phyloP scores from a whole-genome alignment of 805 yeast species.

The Saccharomycopsis oosterbeekiorum region DNA sequence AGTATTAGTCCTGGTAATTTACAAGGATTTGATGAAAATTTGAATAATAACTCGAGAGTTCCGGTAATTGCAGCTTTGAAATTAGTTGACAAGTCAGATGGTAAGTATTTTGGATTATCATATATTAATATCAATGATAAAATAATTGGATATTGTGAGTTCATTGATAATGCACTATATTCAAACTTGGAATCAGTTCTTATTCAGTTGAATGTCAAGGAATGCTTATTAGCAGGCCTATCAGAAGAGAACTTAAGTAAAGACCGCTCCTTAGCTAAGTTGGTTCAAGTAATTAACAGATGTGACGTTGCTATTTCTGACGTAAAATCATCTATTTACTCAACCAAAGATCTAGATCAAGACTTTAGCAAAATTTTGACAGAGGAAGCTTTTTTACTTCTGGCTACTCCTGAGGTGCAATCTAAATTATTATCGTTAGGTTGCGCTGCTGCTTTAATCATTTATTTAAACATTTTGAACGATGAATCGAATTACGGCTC shows the following conservation, averaged over 20 bases:
- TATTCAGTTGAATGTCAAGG: constrained; percentile 85
- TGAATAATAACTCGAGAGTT: constrained; percentile 4
- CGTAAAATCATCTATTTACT: constrained; percentile 47
- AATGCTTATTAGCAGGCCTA: constrained; percentile 52
- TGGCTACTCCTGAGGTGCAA: constrained; percentile 47
- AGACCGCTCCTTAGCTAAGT: constrained; percentile 52
- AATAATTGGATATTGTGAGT: constrained; percentile 63
- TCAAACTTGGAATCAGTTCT: constrained; percentile 79
- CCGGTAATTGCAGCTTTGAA: constrained; percentile 27
- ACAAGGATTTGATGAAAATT: constrained; percentile 57
- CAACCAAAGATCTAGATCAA: constrained; percentile 59
- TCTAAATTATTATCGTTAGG: constrained; percentile 43
- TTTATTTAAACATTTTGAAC: constrained; percentile 54
- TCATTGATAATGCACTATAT: constrained; percentile 78
- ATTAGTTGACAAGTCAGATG: constrained; percentile 28
- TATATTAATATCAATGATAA: constrained; percentile 65
- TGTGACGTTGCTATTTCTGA: constrained; percentile 68
- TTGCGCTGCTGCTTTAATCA: constrained; percentile 59
- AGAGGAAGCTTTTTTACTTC: constrained; percentile 26
- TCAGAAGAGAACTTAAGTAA: constrained; percentile 27
- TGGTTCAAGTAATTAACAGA: constrained; percentile 63
- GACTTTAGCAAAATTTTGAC: constrained; percentile 43
- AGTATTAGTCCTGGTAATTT: constrained; percentile 88
- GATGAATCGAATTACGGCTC: constrained; percentile 46
- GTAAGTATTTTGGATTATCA: constrained; percentile 61